phyloP scores from a whole-genome alignment of 2,329 filamentous ascomycete species.

The Verticillium nubilum region DNA sequence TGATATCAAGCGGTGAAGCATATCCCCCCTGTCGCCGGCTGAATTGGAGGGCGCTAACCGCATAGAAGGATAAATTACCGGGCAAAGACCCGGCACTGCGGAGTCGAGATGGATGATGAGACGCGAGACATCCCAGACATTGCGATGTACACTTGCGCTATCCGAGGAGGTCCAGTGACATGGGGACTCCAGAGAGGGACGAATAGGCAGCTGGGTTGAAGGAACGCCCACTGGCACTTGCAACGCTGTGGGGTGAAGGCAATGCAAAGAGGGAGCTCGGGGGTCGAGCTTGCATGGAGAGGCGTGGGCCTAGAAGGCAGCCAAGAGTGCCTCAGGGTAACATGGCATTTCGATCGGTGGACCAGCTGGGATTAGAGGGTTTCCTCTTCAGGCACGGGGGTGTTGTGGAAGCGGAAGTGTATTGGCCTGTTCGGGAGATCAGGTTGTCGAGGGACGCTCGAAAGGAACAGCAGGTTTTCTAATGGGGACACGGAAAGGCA shows the following conservation, averaged over 20 bases:
- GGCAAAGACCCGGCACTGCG: not conserved
- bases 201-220: not conserved
- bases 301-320: not conserved
- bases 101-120: not conserved
- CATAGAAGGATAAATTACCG: not conserved
- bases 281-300: not conserved
- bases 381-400: not conserved
- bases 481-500: not conserved
- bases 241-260: not conserved
- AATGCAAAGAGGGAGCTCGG: not conserved
- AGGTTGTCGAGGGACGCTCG: not conserved
- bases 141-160: not conserved
- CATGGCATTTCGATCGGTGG: not conserved
- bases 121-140: not conserved
- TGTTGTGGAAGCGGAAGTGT: not conserved
- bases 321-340: not conserved
- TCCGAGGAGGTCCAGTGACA: not conserved
- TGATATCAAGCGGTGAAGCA: not conserved
- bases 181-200: not conserved
- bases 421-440: not conserved
- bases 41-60: not conserved
- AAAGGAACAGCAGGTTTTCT: not conserved
- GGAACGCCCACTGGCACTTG: not conserved
- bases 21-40: not conserved
- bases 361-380: not conserved